Evolutionary conservation across 139 green algal genomes (phyloP).

Genomic region (Ettlia oleoabundans): DNA sequence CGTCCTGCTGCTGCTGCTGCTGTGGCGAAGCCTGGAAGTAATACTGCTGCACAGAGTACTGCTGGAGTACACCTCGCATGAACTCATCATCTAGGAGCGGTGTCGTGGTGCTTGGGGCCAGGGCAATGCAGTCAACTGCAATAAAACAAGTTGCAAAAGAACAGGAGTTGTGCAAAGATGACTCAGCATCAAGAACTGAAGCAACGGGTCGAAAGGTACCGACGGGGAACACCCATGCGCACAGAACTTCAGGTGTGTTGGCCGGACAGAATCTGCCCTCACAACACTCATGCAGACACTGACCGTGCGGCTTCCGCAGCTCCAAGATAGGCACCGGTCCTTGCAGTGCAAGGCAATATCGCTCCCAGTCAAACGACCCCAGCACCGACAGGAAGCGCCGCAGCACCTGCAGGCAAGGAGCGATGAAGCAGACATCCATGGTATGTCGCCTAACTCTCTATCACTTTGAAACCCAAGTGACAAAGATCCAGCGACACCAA

Average conservation of each 20-base stretch:
- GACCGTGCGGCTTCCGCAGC: slow-evolving; percentile 55
- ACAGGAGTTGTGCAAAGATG: not conserved
- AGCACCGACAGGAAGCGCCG: slow-evolving; percentile 90
- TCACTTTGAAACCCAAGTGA: too few species aligned
- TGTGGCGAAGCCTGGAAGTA: slow-evolving; percentile 8
- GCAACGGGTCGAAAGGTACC: too few species aligned
- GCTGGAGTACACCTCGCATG: slow-evolving; percentile 46
- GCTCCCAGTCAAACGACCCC: slow-evolving; percentile 90
- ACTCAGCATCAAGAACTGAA: too few species aligned
- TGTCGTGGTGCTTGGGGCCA: not conserved
- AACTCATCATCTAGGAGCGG: slow-evolving; percentile 37
- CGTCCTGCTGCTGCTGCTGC: not conserved
- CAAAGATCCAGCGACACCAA: too few species aligned
- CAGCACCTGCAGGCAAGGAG: slow-evolving; percentile 72
- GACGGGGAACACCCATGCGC: too few species aligned
- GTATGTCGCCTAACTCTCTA: too few species aligned
- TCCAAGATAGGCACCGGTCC: slow-evolving; percentile 67
- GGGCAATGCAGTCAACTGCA: slow-evolving; percentile 32
- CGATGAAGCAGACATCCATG: not conserved
- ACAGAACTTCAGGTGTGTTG: too few species aligned
- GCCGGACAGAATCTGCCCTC: too few species aligned
- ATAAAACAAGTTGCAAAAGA: not conserved
- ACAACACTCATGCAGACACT: not conserved
- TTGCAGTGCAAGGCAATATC: slow-evolving; percentile 81
- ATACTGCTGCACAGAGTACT: slow-evolving; percentile 52